phyloP scores from a whole-genome alignment of 306 rosid species.

The Cyamopsis tetragonoloba region DNA sequence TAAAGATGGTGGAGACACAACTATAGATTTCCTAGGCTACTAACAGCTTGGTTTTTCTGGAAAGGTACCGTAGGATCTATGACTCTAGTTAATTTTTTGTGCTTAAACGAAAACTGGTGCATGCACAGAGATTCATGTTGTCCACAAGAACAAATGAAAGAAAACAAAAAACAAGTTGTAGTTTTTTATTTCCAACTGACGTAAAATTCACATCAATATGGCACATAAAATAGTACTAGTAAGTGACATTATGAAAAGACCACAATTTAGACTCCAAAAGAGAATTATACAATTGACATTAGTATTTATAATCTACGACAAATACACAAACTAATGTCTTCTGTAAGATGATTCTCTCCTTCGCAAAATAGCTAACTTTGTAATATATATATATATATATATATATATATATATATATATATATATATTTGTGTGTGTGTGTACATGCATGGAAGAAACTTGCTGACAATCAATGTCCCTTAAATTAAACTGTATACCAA shows the following conservation, averaged over 20 bases:
- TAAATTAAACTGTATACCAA: neutral
- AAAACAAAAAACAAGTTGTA: neutral
- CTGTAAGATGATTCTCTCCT: neutral
- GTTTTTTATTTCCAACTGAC: neutral
- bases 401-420: neutral
- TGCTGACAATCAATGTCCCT: slow-evolving; percentile 14
- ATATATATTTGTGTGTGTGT: neutral
- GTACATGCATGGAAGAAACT: neutral
- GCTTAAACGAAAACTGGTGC: neutral
- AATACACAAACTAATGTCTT: neutral
- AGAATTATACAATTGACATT: slow-evolving; percentile 1
- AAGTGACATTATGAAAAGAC: neutral
- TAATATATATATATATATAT: neutral
- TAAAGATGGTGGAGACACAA: neutral
- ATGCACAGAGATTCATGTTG: slow-evolving; percentile 5
- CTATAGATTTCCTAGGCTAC: neutral
- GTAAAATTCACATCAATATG: neutral
- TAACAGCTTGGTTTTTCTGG: neutral
- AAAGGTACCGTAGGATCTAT: neutral
- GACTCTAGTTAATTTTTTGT: neutral
- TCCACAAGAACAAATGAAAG: slow-evolving; percentile 4
- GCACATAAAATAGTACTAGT: neutral
- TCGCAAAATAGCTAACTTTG: neutral
- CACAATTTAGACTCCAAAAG: neutral
- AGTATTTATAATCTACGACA: neutral